phyloP scores from a whole-genome alignment of 1,284 basidiomycete genomes.

The Cerrena zonata region DNA sequence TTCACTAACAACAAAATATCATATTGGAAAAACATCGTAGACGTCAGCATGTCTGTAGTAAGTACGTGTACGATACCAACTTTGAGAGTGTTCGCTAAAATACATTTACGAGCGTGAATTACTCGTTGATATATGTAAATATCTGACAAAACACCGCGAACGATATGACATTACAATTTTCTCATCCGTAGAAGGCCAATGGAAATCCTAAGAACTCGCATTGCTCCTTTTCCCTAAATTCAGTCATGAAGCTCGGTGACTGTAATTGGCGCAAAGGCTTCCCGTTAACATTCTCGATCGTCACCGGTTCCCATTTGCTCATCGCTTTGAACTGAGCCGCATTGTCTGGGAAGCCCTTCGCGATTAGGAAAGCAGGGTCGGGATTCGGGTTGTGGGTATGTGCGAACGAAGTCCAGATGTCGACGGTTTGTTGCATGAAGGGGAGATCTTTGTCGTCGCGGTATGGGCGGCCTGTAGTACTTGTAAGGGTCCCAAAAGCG shows the following conservation, averaged over 20 bases:
- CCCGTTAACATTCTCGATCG: conserved; percentile 15
- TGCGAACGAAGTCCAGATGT: conserved; percentile 36
- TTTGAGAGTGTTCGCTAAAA: too few species aligned
- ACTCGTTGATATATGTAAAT: too few species aligned
- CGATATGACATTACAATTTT: too few species aligned
- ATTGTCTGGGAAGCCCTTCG: conserved; percentile 25
- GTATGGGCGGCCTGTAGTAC: conserved; percentile 24
- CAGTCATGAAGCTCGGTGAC: conserved; percentile 23
- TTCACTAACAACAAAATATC: too few species aligned
- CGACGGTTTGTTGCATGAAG: conserved; percentile 32
- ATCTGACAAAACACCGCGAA: too few species aligned
- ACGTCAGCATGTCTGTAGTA: too few species aligned
- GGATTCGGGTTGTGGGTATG: conserved; percentile 39
- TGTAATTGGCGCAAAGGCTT: conserved; percentile 22
- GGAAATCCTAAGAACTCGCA: conserved; percentile 20
- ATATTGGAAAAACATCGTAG: too few species aligned
- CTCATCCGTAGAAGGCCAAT: conserved; percentile 3
- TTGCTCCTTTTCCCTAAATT: conserved; percentile 23
- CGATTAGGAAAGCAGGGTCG: conserved; percentile 28
- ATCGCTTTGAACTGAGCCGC: conserved; percentile 18
- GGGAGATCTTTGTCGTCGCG: conserved; percentile 35
- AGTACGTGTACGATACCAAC: too few species aligned
- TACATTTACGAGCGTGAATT: too few species aligned
- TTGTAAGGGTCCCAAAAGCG: conserved; percentile 32
- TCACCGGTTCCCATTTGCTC: conserved; percentile 22